These are phyloP conservation scores for Mediolabrus comicus DNA, from an alignment of 108 stramenopile species.

Conservation along the genomic window DNA sequence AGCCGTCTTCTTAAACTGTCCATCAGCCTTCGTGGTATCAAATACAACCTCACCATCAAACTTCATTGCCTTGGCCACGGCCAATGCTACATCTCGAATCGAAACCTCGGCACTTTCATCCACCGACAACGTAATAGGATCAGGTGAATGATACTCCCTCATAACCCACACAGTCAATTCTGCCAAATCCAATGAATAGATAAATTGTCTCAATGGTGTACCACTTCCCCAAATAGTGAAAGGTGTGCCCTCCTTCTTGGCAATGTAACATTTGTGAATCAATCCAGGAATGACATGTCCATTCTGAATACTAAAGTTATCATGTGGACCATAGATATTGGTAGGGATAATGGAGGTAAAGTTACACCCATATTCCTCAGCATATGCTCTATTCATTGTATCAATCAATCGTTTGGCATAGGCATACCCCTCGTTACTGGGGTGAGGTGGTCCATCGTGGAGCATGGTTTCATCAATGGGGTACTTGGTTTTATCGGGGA, in stretches of 20 bases:
- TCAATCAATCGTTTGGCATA: constrained; percentile 99
- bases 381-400: constrained; percentile 97
- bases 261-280: constrained; percentile 98
- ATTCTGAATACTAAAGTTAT: constrained; percentile 93
- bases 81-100: constrained; percentile 93
- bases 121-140: constrained; percentile 93
- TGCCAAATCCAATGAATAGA: constrained; percentile 93
- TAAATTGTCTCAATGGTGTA: constrained; percentile 95
- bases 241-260: constrained; percentile 86
- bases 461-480: constrained; percentile 99
- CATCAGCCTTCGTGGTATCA: constrained; percentile 93
- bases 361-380: constrained; percentile 96
- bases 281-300: constrained; percentile 99
- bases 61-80: constrained; percentile 93
- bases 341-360: constrained; percentile 98
- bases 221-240: constrained; percentile 97
- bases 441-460: constrained; percentile 97
- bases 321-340: constrained; percentile 96
- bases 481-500: constrained; percentile 99
- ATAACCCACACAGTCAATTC: constrained; percentile 95
- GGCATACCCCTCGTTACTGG: constrained; percentile 96
- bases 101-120: constrained; percentile 93
- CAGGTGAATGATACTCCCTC: constrained; percentile 90
- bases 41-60: constrained; percentile 90
- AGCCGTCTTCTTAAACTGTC: constrained; percentile 99